Conservation (phyloP, 169 alveolate species). For the Pseudocohnilembus persalinus region DNA sequence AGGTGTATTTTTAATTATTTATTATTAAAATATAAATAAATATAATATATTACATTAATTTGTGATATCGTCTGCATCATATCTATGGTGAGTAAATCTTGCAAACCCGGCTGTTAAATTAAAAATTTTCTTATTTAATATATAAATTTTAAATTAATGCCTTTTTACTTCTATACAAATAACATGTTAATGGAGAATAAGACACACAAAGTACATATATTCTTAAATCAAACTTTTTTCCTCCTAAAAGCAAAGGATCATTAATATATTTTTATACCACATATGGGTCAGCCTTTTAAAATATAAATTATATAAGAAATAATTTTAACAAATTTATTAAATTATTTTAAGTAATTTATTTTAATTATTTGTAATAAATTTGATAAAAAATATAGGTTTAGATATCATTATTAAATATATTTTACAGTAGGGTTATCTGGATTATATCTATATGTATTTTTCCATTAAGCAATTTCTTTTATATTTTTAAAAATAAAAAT, state of each 20-base stretch:
- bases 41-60: slow-evolving; percentile 31
- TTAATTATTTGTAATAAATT: no score
- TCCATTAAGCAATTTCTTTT: slow-evolving; percentile 88
- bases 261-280: slow-evolving; percentile 91
- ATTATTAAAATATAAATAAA: background rate
- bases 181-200: slow-evolving; percentile 92
- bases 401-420: background rate
- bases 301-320: no score
- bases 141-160: background rate
- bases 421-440: slow-evolving; percentile 77
- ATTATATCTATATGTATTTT: slow-evolving; percentile 76
- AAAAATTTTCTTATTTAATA: background rate
- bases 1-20: slow-evolving; percentile 1
- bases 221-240: slow-evolving; percentile 94
- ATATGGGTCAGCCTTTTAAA: slow-evolving; percentile 86
- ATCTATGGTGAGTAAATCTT: slow-evolving; percentile 90
- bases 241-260: slow-evolving; percentile 94
- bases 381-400: background rate
- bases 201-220: slow-evolving; percentile 89
- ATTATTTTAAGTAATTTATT: no score
- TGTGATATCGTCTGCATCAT: slow-evolving; percentile 77
- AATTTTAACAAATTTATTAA: no score
- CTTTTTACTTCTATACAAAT: slow-evolving; percentile 80
- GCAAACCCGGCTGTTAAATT: slow-evolving; percentile 87
- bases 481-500: slow-evolving; percentile 92